Percentiles rank a stretch among this genome's conserved stretches.
These are phyloP conservation scores for Huiozyma sinensis DNA, from an alignment of 805 yeast species.

Conservation along the genomic window DNA sequence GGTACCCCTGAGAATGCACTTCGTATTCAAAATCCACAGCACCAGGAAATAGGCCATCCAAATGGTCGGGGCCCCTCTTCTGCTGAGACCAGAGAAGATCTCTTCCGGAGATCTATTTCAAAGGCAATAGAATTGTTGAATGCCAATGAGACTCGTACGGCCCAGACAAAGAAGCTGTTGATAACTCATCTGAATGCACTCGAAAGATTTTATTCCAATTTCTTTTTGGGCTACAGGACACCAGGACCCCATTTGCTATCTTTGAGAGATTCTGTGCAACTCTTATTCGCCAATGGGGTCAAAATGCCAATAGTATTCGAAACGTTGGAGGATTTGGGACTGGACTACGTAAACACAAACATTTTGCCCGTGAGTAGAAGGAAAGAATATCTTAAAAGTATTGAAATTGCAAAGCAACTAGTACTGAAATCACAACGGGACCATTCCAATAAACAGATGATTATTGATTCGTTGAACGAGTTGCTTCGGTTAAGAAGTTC, in stretches of 20 bases:
- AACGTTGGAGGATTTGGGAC: slow-evolving; percentile 21
- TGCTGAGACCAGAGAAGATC: slow-evolving; percentile 3
- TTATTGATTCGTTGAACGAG: slow-evolving; percentile 10
- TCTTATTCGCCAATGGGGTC: slow-evolving; percentile 19
- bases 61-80: not conserved
- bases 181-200: slow-evolving; percentile 11
- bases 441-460: slow-evolving; percentile 10
- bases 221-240: not conserved
- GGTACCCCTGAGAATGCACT: not conserved
- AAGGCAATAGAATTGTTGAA: slow-evolving; percentile 13
- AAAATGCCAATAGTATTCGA: slow-evolving; percentile 24
- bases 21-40: slow-evolving; percentile 2
- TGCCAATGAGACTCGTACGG: slow-evolving; percentile 13
- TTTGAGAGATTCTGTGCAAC: slow-evolving; percentile 17
- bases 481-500: slow-evolving; percentile 15
- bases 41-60: not conserved
- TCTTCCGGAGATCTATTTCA: slow-evolving; percentile 13
- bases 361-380: slow-evolving; percentile 16
- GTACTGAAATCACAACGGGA: slow-evolving; percentile 15
- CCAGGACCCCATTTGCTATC: not conserved
- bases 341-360: slow-evolving; percentile 7
- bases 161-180: slow-evolving; percentile 10
- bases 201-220: slow-evolving; percentile 7
- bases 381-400: slow-evolving; percentile 20
- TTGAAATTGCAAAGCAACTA: slow-evolving; percentile 19